Base-by-base conservation (phyloP, 2,329 filamentous ascomycete genomes). In the Colletotrichum chlorophyti region DNA sequence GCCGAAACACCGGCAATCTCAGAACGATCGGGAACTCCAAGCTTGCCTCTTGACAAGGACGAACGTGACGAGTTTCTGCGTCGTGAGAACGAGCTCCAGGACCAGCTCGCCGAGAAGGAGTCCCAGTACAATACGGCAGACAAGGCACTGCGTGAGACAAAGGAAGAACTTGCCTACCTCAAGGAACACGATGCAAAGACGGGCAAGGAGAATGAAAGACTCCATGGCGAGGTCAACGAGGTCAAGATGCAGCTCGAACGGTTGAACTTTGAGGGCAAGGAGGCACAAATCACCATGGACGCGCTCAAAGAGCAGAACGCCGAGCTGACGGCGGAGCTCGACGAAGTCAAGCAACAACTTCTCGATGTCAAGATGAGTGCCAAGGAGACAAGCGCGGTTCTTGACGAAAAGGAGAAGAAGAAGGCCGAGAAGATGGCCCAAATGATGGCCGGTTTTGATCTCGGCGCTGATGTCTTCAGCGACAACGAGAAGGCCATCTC, bases 361-460 rank as follows among this genome's bases (percentile, higher is more conserved):
- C 83, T 98, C 15, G 93, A 98, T 72, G 93, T 95, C 42, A 94
- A 94, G 79, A 97, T 98, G 91, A 95, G 88, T 65, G 93, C 94
- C 55, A 96, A 95, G 78, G 95, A 98, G 77, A 94, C 91, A 2
- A 93, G 86, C 40, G 93, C 93, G 8, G 89, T 92, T 14, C 79
- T 96, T 17, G 94, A 98, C 66, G 95, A 98, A 76, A 99, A 99
- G 82, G 96, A 98, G 77, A 94, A 93, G 82, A 93, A 93, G 79
- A 99, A 99, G 83, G 92, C 93, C 1, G 95, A 99, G 78, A 95
- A 96, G 77, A 99, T 99, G 95, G 95, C 95, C 38, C 91, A 97
- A 83, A 99, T 99, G 95, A 97, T 99, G 94, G 95, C 95, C 58
- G 93, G 94, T 4, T 98, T 99, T 68, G 94, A 99, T 69, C 85